Base-by-base conservation (phyloP, 495 filamentous ascomycete genomes). In the Trypethelium eluteriae region DNA sequence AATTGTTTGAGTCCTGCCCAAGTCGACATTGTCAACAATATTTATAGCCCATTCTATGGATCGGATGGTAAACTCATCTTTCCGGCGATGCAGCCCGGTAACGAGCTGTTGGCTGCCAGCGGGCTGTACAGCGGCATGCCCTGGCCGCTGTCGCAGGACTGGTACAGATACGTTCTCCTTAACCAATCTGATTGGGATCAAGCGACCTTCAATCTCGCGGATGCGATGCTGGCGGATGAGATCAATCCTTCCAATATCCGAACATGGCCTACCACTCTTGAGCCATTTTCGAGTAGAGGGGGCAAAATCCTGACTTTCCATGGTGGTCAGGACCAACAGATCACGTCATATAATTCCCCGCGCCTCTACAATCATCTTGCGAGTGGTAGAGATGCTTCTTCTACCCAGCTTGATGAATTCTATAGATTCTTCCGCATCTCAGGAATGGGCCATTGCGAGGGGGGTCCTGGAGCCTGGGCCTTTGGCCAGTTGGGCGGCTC, bases 381-480 rank as follows among this genome's bases (percentile, higher is more conserved):
- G 7, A 18, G 53, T 14, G 32, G 18, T 36, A 59, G 11, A 18
- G 53, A 59, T 35, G 53, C 53, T 7, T 59, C 53, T 11, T 77
- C 80, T 0, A 34, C 71, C 2, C 66, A 80, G 0, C 71, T 86
- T 11, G 84, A 88, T 67, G 77, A 79, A 2, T 87, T 86, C 71
- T 83, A 85, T 59, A 80, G 85, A 62, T 84, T 82, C 73, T 89
- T 87, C 75, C 76, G 79, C 1, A 82, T 87, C 67, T 79, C 80
- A 39, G 86, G 85, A 0, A 84, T 85, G 79, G 64, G 72, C 35
- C 84, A 85, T 68, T 85, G 81, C 68, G 72, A 68, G 16, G 73
- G 70, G 11, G 84, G 84, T 7, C 77, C 80, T n/a, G 85, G 85
- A 0, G 84, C 82, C 0, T 79, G 78, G 71, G 77, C 78, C 25